These are phyloP conservation scores for Aspergillus eucalypticola DNA, from an alignment of 2,329 filamentous ascomycete species.

Conservation along the genomic window DNA sequence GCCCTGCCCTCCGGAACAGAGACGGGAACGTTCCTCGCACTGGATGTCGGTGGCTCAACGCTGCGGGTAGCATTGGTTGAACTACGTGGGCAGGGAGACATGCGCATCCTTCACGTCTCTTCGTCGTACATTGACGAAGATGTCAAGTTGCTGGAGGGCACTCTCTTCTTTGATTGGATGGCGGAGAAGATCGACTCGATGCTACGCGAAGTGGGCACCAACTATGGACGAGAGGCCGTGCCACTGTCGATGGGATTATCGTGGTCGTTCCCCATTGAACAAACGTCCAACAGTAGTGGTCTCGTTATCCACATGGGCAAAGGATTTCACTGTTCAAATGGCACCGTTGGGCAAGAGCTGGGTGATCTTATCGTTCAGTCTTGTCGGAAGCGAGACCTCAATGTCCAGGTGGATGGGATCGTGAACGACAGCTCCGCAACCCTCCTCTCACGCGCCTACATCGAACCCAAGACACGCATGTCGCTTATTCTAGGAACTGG, in stretches of 20 bases:
- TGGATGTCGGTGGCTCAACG: slow-evolving; percentile 68
- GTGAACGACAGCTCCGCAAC: slow-evolving; percentile 66
- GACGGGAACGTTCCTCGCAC: slow-evolving; percentile 60
- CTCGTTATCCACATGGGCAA: slow-evolving; percentile 65
- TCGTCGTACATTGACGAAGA: slow-evolving; percentile 58
- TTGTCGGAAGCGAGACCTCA: slow-evolving; percentile 55
- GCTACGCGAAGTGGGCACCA: slow-evolving; percentile 46
- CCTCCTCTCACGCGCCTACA: slow-evolving; percentile 62
- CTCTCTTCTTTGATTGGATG: slow-evolving; percentile 68
- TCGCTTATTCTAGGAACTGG: slow-evolving; percentile 66
- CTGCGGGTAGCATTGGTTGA: slow-evolving; percentile 64
- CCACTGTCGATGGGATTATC: slow-evolving; percentile 61
- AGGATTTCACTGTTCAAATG: slow-evolving; percentile 62
- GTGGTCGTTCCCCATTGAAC: slow-evolving; percentile 68
- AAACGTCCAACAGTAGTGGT: slow-evolving; percentile 61
- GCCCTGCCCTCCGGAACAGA: slow-evolving; percentile 61
- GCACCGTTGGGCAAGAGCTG: slow-evolving; percentile 60
- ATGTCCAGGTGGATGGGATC: slow-evolving; percentile 62
- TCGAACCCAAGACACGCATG: slow-evolving; percentile 61
- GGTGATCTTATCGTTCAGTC: slow-evolving; percentile 60
- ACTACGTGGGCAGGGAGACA: slow-evolving; percentile 52
- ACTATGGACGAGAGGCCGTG: slow-evolving; percentile 39
- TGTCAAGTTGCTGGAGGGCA: slow-evolving; percentile 57
- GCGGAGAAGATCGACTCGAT: slow-evolving; percentile 59
- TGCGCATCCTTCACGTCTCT: slow-evolving; percentile 58